phyloP scores from a whole-genome alignment of 208 protist genomes.

The Strigomonas culicis region DNA sequence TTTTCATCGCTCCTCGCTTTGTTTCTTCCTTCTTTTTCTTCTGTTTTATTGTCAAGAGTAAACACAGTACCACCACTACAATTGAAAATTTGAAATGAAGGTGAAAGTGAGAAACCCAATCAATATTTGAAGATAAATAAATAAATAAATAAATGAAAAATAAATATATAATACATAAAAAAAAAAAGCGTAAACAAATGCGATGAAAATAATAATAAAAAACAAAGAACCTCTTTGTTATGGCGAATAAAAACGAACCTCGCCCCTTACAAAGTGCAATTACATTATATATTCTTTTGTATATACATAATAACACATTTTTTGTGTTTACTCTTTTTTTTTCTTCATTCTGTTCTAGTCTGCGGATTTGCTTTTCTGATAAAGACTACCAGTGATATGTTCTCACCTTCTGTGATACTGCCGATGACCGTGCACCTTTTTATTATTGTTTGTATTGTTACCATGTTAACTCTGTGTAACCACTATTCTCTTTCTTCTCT shows the following conservation, averaged over 20 bases:
- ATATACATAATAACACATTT: neutral
- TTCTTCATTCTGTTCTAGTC: too few species aligned
- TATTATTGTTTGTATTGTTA: neutral
- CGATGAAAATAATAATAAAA: neutral
- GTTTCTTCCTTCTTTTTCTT: too few species aligned
- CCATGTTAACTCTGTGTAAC: too few species aligned
- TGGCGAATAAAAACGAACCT: neutral
- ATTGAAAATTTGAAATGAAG: neutral
- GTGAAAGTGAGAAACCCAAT: neutral
- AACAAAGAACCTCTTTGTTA: neutral
- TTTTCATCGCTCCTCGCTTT: too few species aligned
- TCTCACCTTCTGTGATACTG: too few species aligned
- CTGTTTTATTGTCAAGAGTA: too few species aligned
- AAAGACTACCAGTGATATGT: too few species aligned
- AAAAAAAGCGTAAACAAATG: neutral
- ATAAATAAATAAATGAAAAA: neutral
- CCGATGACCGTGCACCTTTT: too few species aligned
- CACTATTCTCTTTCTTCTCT: too few species aligned
- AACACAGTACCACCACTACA: too few species aligned
- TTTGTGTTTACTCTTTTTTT: too few species aligned
- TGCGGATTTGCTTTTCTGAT: too few species aligned
- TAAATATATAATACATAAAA: neutral
- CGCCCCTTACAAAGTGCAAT: neutral
- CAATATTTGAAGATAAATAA: neutral
- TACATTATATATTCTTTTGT: neutral